These are phyloP conservation scores for Ampelomyces quisqualis DNA, from an alignment of 2,329 filamentous ascomycete genomes.

Conservation along the genomic window DNA sequence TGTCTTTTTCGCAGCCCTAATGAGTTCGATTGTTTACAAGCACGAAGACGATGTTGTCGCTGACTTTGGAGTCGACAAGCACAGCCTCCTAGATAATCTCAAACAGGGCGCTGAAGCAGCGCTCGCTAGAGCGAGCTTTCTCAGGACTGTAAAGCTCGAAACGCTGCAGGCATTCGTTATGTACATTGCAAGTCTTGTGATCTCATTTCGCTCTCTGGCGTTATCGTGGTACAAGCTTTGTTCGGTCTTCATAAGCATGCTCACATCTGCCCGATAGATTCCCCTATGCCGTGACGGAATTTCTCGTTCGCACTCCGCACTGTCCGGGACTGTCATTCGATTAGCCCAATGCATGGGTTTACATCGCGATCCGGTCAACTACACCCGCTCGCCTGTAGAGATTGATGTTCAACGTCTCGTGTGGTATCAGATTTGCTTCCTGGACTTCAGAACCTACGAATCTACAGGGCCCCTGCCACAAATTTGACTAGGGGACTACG, in stretches of 20 bases:
- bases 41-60: constrained; percentile 54
- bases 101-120: constrained; percentile 64
- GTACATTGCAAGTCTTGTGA: constrained; percentile 61
- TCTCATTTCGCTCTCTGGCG: neutral
- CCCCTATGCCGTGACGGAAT: constrained; percentile 71
- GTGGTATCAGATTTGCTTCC: constrained; percentile 76
- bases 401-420: constrained; percentile 70
- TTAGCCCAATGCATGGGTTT: constrained; percentile 77
- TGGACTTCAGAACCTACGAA: constrained; percentile 74
- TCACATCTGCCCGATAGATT: constrained; percentile 50
- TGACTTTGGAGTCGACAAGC: constrained; percentile 59
- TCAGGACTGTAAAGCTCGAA: constrained; percentile 71
- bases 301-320: constrained; percentile 70
- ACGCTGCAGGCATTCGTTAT: constrained; percentile 75
- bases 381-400: constrained; percentile 66
- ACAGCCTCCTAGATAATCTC: constrained; percentile 58
- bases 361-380: constrained; percentile 68
- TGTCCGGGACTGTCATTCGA: constrained; percentile 70
- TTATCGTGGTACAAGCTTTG: too few relatives aligned
- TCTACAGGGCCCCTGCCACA: constrained; percentile 70
- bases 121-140: constrained; percentile 67
- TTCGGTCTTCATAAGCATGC: too few relatives aligned
- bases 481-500: constrained; percentile 73
- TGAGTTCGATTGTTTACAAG: constrained; percentile 69
- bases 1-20: constrained; percentile 67